These are phyloP conservation scores for Pezicula neosporulosa DNA, from an alignment of 2,329 filamentous ascomycete species.

Conservation along the genomic window DNA sequence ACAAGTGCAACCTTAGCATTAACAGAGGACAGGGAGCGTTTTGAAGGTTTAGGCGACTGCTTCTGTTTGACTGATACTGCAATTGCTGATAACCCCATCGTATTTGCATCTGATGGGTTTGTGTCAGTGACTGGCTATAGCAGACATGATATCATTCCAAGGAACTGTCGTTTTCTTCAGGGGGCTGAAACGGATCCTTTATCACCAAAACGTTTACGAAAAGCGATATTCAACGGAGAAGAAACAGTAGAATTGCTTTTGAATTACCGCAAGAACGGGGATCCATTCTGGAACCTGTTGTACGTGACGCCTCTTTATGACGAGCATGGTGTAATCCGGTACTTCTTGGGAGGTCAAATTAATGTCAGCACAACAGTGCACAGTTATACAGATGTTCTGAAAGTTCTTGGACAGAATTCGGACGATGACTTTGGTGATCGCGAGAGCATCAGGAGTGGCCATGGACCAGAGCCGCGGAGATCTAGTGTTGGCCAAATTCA, in stretches of 20 bases:
- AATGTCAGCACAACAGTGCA: slow-evolving; percentile 53
- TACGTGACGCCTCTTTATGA: slow-evolving; percentile 50
- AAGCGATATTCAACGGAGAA: slow-evolving; percentile 36
- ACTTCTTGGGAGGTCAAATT: slow-evolving; percentile 54
- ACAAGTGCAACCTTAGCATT: slow-evolving; percentile 42
- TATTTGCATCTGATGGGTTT: slow-evolving; percentile 48
- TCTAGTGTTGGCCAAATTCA: neutral
- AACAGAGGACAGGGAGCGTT: slow-evolving; percentile 36
- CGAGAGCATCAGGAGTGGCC: neutral
- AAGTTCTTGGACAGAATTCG: slow-evolving; percentile 37
- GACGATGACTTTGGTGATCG: slow-evolving; percentile 28
- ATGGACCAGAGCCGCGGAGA: slow-evolving; percentile 12
- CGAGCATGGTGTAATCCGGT: slow-evolving; percentile 41
- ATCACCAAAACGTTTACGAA: slow-evolving; percentile 37
- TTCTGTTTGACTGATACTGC: slow-evolving; percentile 54
- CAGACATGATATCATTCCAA: slow-evolving; percentile 42
- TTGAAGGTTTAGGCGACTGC: slow-evolving; percentile 53
- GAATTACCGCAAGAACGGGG: slow-evolving; percentile 47
- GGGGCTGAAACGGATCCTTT: slow-evolving; percentile 41
- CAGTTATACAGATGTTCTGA: slow-evolving; percentile 46
- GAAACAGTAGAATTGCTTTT: slow-evolving; percentile 47
- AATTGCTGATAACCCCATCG: slow-evolving; percentile 46
- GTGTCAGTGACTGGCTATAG: slow-evolving; percentile 47
- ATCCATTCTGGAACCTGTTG: slow-evolving; percentile 54
- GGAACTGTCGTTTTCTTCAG: slow-evolving; percentile 49